Base-by-base conservation (phyloP, 1,139 yeast species). In the Yamadazyma spencermartinsiae region DNA sequence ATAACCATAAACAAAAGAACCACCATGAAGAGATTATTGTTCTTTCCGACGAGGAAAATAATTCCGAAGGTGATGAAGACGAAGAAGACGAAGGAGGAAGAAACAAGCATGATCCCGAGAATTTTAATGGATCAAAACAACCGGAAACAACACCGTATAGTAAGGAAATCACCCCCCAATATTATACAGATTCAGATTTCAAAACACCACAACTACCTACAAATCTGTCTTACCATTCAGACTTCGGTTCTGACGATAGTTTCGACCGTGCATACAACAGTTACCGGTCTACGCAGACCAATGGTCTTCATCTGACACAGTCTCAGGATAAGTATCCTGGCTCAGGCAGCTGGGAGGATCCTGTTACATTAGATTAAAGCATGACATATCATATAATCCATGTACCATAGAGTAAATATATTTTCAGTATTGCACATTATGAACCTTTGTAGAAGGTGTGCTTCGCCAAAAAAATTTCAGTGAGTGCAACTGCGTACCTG, bases 271-370 rank as follows among this genome's bases (percentile, higher is more conserved):
- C 39, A 7, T 39, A 35, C 26, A 30, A 25, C 15, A 20, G 33
- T 13, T 35, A n/a, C 13, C 36, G 25, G 18, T 16, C 37, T 33
- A 11, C 21, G 28, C 21, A 7, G 12, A 4, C n/a, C 8, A 5
- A 9, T 11, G 9, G 13, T 28, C 19, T 16, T 12, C 20, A 16
- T 6, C n/a, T 20, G 16, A 5, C 15, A 28, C 26, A 23, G 17
- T 20, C 17, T 26, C 24, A 9, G 4, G 40, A 39, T 20, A 35
- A 25, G 14, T 36, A 38, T 17, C 35, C 39, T 17, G 70, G 68
- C 14, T 45, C 54, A 1, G 72, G 73, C 1, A 64, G 67, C 38
- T 68, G 72, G 72, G 67, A 62, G 25, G 69, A 68, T 41, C 74
- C 74, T 4, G 52, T 49, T 8, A 46, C 45, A 2, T 25, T 49